Evolutionary conservation across 1,139 yeast genomes (phyloP).

Genomic region (Kodamaea anthophila): DNA sequence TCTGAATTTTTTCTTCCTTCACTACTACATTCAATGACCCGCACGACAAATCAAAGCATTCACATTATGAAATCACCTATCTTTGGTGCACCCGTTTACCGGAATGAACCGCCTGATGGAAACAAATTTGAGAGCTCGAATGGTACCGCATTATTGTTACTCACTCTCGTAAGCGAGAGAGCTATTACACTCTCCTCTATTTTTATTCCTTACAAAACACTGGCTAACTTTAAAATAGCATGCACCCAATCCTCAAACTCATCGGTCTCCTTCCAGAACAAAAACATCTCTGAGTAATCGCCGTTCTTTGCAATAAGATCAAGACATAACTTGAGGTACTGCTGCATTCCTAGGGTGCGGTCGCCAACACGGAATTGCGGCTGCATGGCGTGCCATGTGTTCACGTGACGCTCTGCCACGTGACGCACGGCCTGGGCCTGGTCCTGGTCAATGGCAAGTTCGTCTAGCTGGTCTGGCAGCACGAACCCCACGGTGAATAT

Average conservation of each 20-base stretch:
- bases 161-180: no score
- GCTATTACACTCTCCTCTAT: no score
- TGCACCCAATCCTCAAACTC: constrained; percentile 1
- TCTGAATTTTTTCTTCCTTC: no score
- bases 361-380: background rate
- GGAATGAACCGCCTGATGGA: no score
- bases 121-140: no score
- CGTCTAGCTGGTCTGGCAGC: background rate
- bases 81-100: no score
- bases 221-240: no score
- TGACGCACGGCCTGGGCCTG: background rate
- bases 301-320: constrained; percentile 1
- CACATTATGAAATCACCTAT: no score
- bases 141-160: no score
- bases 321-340: background rate
- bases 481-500: background rate
- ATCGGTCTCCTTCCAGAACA: constrained; percentile 2
- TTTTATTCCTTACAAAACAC: no score
- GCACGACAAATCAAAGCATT: no score
- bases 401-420: background rate
- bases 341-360: background rate
- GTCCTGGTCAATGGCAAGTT: background rate
- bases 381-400: background rate
- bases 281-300: constrained; percentile 2
- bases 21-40: no score